phyloP scores from a whole-genome alignment of 2,329 filamentous ascomycete species.

The Rutstroemia sp. region DNA sequence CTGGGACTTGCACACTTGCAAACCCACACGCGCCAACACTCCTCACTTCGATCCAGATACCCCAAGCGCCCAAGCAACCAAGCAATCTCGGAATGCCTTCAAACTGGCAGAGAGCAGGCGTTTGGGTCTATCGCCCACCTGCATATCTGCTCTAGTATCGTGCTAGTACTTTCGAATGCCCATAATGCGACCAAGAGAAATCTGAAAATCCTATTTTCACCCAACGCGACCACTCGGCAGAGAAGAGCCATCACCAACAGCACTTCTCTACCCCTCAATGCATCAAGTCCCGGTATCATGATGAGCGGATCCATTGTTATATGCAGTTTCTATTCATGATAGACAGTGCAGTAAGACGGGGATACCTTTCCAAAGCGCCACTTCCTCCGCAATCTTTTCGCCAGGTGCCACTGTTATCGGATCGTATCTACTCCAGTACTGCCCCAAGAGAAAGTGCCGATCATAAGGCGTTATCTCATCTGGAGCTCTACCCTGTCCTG shows the following conservation, averaged over 20 bases:
- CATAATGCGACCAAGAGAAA: too few relatives aligned
- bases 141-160: too few relatives aligned
- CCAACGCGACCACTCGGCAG: background rate
- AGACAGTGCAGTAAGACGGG: background rate
- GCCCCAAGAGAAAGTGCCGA: background rate
- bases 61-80: too few relatives aligned
- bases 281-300: background rate
- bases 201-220: too few relatives aligned
- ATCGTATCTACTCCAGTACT: background rate
- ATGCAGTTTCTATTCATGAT: background rate
- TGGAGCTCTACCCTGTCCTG: background rate
- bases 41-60: too few relatives aligned
- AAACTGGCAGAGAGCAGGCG: too few relatives aligned
- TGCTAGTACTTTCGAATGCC: too few relatives aligned
- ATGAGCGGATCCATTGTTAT: background rate
- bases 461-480: conserved; percentile 4
- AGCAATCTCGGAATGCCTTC: too few relatives aligned
- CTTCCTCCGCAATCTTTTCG: background rate
- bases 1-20: too few relatives aligned
- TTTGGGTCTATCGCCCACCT: too few relatives aligned
- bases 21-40: too few relatives aligned
- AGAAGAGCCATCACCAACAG: background rate
- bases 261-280: too few relatives aligned
- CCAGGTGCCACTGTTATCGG: background rate
- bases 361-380: background rate